Evolutionary conservation across 768 basidiomycete species (phyloP).

Genomic region (Leccinum uliginosum): DNA sequence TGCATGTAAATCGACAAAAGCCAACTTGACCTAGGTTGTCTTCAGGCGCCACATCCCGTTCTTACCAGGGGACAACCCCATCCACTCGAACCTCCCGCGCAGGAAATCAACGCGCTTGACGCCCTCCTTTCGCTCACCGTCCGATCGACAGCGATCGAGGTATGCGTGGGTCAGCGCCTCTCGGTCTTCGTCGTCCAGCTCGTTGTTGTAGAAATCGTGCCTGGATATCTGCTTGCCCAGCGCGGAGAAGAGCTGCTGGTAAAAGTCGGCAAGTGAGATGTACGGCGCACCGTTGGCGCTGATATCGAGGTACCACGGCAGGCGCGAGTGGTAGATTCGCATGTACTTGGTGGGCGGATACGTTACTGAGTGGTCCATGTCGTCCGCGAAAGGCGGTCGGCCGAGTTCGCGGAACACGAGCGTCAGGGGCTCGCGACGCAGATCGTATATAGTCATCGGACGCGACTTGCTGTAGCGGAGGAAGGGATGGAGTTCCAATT

Average conservation of each 20-base stretch:
- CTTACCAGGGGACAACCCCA: constrained; percentile 49
- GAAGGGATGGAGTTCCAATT: constrained; percentile 20
- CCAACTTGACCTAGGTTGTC: constrained; percentile 32
- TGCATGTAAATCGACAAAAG: not conserved
- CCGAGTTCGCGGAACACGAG: constrained; percentile 44
- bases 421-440: constrained; percentile 39
- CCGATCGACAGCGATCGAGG: constrained; percentile 38
- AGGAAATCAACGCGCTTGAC: constrained; percentile 60
- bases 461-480: constrained; percentile 23
- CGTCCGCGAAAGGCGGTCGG: constrained; percentile 41
- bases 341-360: constrained; percentile 46
- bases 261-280: constrained; percentile 55
- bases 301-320: constrained; percentile 71
- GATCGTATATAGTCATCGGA: constrained; percentile 45
- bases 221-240: constrained; percentile 43
- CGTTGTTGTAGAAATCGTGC: constrained; percentile 57
- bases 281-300: constrained; percentile 40
- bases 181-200: constrained; percentile 44
- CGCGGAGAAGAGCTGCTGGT: constrained; percentile 41
- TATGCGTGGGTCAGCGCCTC: constrained; percentile 43
- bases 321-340: constrained; percentile 51
- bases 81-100: constrained; percentile 46
- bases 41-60: constrained; percentile 67
- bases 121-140: constrained; percentile 37
- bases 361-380: constrained; percentile 53